Conservation (phyloP, 257 asterid species). For the Solanum sparsipilum region DNA sequence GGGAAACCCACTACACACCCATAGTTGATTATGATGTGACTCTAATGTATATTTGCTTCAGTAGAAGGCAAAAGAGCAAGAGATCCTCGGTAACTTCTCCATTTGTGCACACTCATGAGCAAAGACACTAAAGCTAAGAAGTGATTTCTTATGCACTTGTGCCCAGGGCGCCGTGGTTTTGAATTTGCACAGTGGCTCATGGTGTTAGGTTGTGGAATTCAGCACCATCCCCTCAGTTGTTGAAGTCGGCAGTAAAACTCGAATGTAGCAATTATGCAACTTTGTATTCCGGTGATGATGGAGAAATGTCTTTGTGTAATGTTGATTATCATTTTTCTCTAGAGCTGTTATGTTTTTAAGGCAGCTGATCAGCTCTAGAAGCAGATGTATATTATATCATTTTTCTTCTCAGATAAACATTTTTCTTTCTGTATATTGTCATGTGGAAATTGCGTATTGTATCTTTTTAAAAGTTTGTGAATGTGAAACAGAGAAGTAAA, state of each 20-base stretch:
- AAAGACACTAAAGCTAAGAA: neutral
- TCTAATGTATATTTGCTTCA: neutral
- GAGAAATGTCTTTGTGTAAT: neutral
- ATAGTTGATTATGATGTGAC: neutral
- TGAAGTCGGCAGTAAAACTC: neutral
- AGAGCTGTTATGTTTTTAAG: neutral
- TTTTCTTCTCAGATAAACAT: neutral
- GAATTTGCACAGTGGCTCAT: neutral
- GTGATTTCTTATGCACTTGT: neutral
- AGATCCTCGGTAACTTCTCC: neutral
- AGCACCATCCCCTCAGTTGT: neutral
- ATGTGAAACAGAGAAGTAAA: neutral
- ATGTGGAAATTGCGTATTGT: neutral
- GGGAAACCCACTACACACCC: neutral
- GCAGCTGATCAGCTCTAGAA: neutral
- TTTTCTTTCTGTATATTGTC: neutral
- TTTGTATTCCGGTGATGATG: neutral
- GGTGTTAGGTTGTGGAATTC: neutral
- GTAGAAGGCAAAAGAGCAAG: neutral
- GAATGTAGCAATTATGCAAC: neutral
- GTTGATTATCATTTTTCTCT: neutral
- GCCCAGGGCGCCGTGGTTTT: neutral
- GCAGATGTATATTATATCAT: neutral
- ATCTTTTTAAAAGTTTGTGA: neutral
- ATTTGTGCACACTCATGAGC: neutral